Base-by-base conservation (phyloP, 768 basidiomycete species). In the Mycena maculata region DNA sequence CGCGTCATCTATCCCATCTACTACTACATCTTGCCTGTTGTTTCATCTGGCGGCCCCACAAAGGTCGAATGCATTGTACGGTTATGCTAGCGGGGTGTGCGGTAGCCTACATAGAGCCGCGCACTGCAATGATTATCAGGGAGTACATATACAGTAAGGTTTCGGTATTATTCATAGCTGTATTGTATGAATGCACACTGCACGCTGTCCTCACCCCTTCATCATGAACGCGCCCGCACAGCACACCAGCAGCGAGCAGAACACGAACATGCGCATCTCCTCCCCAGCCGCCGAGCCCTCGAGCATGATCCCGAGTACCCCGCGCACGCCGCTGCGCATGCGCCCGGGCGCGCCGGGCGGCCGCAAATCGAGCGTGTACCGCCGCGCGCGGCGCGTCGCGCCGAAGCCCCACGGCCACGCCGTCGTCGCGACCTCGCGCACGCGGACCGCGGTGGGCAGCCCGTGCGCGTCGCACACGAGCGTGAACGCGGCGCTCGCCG, bases 201-300 rank as follows among this genome's bases (percentile, higher is more conserved):
- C 8, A 13, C 13, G 13, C 13, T 36, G 8, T 36, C 33, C 6
- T 53, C 57, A 67, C 6, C 55, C 60, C 31, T 66, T 71, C 7
- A 66, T 36, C 52, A 72, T 64, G 65, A 86, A 82, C 28, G 84
- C 87, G 83, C 86, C 74, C 3, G 88, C 86, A 64, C 89, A 76
- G 53, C 79, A 74, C 20, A 87, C 79, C 62, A 90, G 70, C 67
- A 85, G 72, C 49, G 79, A 74, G 69, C 85, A 88, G 71, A 88
- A 87, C 50, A 86, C 25, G 39, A 89, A 81, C 83, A 90, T 81
- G 67, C 89, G 81, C 75, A 86, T 83, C 76, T 92, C 91, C 73
- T 92, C 89, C 8, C 91, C 91, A 25, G 91, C 91, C 1, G 84
- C 76, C 22, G 87, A 87, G 65, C 76, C 81, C 76, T 92, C 91